Base-by-base conservation (phyloP, 805 yeast species). In the Wickerhamiella dianesei region DNA sequence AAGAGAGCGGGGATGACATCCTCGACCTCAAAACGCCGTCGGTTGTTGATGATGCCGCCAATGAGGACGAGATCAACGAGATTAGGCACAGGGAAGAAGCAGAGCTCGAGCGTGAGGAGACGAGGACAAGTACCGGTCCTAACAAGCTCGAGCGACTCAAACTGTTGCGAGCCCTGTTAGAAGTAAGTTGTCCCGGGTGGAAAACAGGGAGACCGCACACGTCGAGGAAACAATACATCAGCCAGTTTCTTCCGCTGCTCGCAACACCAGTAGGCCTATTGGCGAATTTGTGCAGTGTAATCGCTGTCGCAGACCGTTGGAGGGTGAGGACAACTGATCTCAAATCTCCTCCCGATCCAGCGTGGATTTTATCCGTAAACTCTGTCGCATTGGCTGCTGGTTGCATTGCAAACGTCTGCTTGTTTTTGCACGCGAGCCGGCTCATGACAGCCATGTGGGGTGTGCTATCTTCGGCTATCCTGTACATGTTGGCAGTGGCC, bases 371-470 rank as follows among this genome's bases (percentile, higher is more conserved):
- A 21, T 71, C 69, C 0, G 59, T 84, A 43, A 87, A 86, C 60
- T 66, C 79, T 1, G 44, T 82, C 2, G 75, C 87, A 1, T 68
- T 87, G 50, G 70, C 68, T 0, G 56, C 80, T 37, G 95, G 95
- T 0, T 61, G 79, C 16, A 20, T 72, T 1, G 84, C 94, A 0
- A 87, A 87, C 57, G 44, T 74, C 2, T 73, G 83, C n/a, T 66
- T 87, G 37, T 62, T 83, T 37, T 61, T 83, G 60, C 86, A 86
- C 64, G 69, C n/a, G 56, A 71, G 2, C 72, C 88, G 0, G 94
- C 83, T 56, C 44, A 66, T 1, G 64, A 80, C 4, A 78, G 41
- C 86, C 17, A 76, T 82, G 3, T 29, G 37, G 35, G 47, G 46
- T 19, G 44, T 51, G 3, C n/a, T 39, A 2, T 20, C 37, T n/a